phyloP scores from a whole-genome alignment of 345 rosid species.

The Draba incana region DNA sequence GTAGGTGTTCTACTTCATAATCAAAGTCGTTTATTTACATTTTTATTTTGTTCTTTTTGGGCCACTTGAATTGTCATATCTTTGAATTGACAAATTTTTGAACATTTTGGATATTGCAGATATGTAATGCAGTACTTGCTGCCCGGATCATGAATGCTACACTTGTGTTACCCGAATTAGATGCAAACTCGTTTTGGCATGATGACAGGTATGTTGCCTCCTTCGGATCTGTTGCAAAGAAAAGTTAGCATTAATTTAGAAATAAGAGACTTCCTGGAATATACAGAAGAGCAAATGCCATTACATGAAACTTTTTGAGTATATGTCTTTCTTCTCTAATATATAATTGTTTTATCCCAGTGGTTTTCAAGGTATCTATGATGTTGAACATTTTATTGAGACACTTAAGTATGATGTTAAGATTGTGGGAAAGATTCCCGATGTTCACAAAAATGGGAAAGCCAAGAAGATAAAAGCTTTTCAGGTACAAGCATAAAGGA shows the following conservation, averaged over 20 bases:
- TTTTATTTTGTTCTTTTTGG: constrained; percentile 1
- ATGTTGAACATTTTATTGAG: constrained; percentile 88
- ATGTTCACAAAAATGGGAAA: constrained; percentile 84
- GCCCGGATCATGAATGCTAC: constrained; percentile 99
- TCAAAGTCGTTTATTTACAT: constrained; percentile 1
- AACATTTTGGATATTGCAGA: constrained; percentile 51
- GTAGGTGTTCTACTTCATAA: constrained; percentile 49
- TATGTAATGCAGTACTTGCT: constrained; percentile 99
- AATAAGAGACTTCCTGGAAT: background rate
- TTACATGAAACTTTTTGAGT: background rate
- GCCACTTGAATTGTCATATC: constrained; percentile 2
- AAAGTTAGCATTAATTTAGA: constrained; percentile 1
- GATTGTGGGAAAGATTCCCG: constrained; percentile 90
- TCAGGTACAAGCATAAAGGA: constrained; percentile 59
- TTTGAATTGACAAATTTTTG: constrained; percentile 20
- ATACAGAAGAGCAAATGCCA: constrained; percentile 3
- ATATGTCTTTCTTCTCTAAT: constrained; percentile 8
- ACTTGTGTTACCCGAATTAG: constrained; percentile 94
- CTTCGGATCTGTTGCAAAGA: constrained; percentile 13
- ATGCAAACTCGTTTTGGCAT: constrained; percentile 98
- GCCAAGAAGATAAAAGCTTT: constrained; percentile 80
- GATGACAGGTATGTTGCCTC: constrained; percentile 78
- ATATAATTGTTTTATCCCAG: constrained; percentile 42
- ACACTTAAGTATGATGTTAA: constrained; percentile 78
- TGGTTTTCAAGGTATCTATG: constrained; percentile 96